Base-by-base conservation (phyloP, 2,329 filamentous ascomycete genomes). In the Geosmithia putterillii region DNA sequence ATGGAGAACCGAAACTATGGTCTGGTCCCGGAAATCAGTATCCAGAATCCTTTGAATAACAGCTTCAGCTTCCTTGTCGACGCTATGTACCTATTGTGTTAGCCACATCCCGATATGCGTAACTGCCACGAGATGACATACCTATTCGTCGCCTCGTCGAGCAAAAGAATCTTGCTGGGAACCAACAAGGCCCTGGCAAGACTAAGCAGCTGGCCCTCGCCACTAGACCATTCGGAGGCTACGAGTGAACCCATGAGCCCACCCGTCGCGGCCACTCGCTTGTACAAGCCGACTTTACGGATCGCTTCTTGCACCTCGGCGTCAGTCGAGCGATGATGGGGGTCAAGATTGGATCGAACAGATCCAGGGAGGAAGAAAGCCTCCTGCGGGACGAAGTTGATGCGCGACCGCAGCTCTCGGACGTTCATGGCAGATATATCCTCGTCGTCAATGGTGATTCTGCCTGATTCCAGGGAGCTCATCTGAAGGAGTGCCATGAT, bases 311-410 rank as follows among this genome's bases (percentile, higher is more conserved):
- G 57, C 44, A 74, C 64, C 1, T 58, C 56, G 9, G 61, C 58
- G 38, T 73, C 64, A 0, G 59, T 52, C 32, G 57, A 54, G 3
- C 47, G 50, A 7, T 51, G 49, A 15, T 52, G 48, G 0, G 71
- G 70, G 46, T 75, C 71, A 1, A 69, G 54, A 20, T 76, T 76
- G 15, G 60, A 50, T 3, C 69, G 62, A 2, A 77, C 57, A 10
- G 23, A 7, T 17, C 66, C 69, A 4, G 63, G 61, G 3, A 75
- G 59, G 20, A 72, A 58, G 49, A 71, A 67, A 1, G 69, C 60
- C 41, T 76, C 72, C 55, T 77, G 73, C 0, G 73, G 66, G 2
- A 74, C 55, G 3, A 58, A 61, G 19, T 65, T 61, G 10, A 75
- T 55, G 1, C 51, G 42, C 2, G 51, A 44, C 8, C 59, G 56